Base-by-base conservation (phyloP, 2,329 filamentous ascomycete genomes). In the Aspergillus bombycis region DNA sequence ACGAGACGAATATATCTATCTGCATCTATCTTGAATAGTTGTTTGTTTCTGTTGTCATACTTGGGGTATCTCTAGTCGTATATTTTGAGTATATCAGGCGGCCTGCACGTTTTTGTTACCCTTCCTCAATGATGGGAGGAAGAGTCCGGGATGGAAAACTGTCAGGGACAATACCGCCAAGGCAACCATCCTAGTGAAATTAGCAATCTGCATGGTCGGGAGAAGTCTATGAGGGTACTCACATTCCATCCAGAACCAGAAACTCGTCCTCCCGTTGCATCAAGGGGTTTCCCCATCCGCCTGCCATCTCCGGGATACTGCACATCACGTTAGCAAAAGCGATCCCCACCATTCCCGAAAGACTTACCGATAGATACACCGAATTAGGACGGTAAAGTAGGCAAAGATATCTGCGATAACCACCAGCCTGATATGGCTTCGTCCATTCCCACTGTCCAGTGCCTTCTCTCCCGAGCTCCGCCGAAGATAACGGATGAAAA, bases 291-390 rank as follows among this genome's bases (percentile, higher is more conserved):
- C 81, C 81, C 82, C 82, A 84, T 4, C 82, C 82, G 28, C 81
- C 81, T 5, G 81, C 79, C 82, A 83, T 83, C 67, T 83, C 82
- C 4, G 82, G 81, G 8, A 83, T 74, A 72, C 81, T 82, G 62
- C 57, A 65, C 50, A 65, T 63, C 28, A 61, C 4, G 46, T 19
- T 26, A 45, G 23, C 21, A 10, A 19, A 19, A n/a, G 50, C 14
- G 12, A 21, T 8, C n/a, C 12, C 3, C 32, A 16, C 12, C 19
- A 21, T 19, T n/a, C n/a, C 5, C 45, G 14, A 26, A 5, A 10
- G 2, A 65, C 75, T 52, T 70, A 80, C 77, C 79, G 78, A 66
- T 81, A 81, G 56, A 81, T 80, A 66, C 79, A 81, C 43, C 79
- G 75, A 61, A 79, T 79, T 64, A 80, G 65, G 16, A 80, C 75